phyloP scores from a whole-genome alignment of 805 yeast species.

The Saccharomyces eubayanus region DNA sequence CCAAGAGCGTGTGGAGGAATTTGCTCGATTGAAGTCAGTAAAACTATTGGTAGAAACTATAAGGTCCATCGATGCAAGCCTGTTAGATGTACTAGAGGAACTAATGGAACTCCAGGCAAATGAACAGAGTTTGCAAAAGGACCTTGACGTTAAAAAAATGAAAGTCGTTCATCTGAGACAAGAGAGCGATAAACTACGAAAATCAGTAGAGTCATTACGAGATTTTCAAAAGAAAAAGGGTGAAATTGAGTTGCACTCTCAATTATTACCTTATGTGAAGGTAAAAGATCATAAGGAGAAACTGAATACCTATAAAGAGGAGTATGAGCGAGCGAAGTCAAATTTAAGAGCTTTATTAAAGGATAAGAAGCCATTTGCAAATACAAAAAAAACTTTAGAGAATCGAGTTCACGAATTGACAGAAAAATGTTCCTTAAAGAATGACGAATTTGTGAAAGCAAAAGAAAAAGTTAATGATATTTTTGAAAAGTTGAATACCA shows the following conservation, averaged over 20 bases:
- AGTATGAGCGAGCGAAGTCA: constrained; percentile 23
- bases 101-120: constrained; percentile 45
- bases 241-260: constrained; percentile 41
- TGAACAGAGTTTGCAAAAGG: constrained; percentile 33
- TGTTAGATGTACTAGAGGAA: constrained; percentile 48
- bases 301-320: constrained; percentile 22
- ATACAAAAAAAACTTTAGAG: constrained; percentile 27
- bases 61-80: constrained; percentile 61
- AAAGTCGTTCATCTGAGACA: constrained; percentile 30
- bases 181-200: constrained; percentile 35
- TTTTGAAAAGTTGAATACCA: constrained; percentile 12
- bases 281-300: constrained; percentile 34
- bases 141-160: constrained; percentile 28
- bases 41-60: constrained; percentile 69
- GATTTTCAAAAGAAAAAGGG: constrained; percentile 40
- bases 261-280: constrained; percentile 42
- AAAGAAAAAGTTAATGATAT: constrained; percentile 1
- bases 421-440: constrained; percentile 7
- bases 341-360: constrained; percentile 20
- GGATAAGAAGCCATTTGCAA: constrained; percentile 22
- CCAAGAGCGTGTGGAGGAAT: constrained; percentile 89
- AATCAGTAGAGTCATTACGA: constrained; percentile 41
- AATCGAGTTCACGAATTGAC: constrained; percentile 9
- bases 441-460: constrained; percentile 7
- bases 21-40: constrained; percentile 74